A percentile compares a stretch with the other conserved stretches of the same genome.
Evolutionary conservation across 2,329 filamentous ascomycete species (phyloP).

Genomic region (Fusarium falciforme): DNA sequence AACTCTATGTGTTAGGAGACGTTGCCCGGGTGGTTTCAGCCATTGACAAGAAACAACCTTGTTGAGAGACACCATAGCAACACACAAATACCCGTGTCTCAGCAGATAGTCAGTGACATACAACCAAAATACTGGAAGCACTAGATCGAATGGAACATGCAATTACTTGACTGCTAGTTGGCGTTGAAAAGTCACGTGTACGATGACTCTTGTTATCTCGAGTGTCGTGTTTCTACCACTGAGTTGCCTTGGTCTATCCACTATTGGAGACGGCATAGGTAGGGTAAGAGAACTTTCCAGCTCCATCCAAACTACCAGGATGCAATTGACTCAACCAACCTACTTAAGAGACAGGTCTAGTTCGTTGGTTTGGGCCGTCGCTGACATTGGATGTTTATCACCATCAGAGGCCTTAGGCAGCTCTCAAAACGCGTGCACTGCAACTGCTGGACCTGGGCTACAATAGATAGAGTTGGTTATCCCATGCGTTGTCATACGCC

Average conservation of each 20-base stretch:
- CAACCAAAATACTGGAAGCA: neutral
- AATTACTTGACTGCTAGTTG: neutral
- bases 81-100: neutral
- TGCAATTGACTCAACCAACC: neutral
- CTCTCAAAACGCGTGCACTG: neutral
- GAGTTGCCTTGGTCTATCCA: neutral
- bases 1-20: neutral
- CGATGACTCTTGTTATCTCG: neutral
- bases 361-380: neutral
- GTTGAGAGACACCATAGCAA: neutral
- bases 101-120: neutral
- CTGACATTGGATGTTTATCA: neutral
- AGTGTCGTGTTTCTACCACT: neutral
- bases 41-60: neutral
- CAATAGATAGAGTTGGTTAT: neutral
- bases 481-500: neutral
- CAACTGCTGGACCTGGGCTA: neutral
- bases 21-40: neutral
- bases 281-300: neutral
- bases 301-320: neutral
- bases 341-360: neutral
- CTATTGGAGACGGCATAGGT: neutral
- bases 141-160: neutral
- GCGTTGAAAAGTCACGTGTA: neutral
- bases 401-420: neutral